These are phyloP conservation scores for Stellera chamaejasme DNA, from an alignment of 345 rosid genomes.

Conservation along the genomic window DNA sequence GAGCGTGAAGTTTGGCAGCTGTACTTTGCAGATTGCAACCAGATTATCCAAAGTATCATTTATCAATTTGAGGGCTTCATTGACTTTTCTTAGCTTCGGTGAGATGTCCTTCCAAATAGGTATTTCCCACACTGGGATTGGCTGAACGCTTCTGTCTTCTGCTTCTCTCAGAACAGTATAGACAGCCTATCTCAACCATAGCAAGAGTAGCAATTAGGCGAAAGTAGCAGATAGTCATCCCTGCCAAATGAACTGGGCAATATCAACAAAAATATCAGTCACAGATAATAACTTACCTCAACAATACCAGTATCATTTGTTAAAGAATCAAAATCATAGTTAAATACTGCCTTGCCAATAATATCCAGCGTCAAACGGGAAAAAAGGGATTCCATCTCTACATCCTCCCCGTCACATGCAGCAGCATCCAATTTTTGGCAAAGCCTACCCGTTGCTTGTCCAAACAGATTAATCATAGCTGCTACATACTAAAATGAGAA, in stretches of 20 bases:
- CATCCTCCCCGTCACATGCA: conserved; percentile 71
- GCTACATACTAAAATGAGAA: conserved; percentile 59
- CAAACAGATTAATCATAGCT: conserved; percentile 84
- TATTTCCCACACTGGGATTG: conserved; percentile 87
- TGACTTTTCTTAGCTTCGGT: conserved; percentile 74
- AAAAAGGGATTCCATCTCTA: conserved; percentile 95
- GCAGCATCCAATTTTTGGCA: conserved; percentile 73
- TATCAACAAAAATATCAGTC: conserved; percentile 1
- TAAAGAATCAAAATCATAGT: conserved; percentile 87
- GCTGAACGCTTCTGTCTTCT: conserved; percentile 91
- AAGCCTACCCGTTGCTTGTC: conserved; percentile 80
- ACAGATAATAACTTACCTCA: conserved; percentile 43
- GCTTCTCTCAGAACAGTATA: conserved; percentile 90
- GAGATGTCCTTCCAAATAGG: conserved; percentile 95
- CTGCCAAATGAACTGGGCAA: neutral
- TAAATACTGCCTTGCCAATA: conserved; percentile 94
- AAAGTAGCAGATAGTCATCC: neutral
- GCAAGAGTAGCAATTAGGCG: conserved; percentile 8
- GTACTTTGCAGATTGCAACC: conserved; percentile 87
- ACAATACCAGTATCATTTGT: conserved; percentile 93
- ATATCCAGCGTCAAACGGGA: conserved; percentile 87
- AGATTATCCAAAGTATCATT: conserved; percentile 66
- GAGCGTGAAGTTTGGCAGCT: conserved; percentile 1
- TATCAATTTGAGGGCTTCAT: conserved; percentile 65
- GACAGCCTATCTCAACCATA: conserved; percentile 57